Evolutionary conservation across 2,329 filamentous ascomycete genomes (phyloP).

Genomic region (Furcasterigmium sp.): DNA sequence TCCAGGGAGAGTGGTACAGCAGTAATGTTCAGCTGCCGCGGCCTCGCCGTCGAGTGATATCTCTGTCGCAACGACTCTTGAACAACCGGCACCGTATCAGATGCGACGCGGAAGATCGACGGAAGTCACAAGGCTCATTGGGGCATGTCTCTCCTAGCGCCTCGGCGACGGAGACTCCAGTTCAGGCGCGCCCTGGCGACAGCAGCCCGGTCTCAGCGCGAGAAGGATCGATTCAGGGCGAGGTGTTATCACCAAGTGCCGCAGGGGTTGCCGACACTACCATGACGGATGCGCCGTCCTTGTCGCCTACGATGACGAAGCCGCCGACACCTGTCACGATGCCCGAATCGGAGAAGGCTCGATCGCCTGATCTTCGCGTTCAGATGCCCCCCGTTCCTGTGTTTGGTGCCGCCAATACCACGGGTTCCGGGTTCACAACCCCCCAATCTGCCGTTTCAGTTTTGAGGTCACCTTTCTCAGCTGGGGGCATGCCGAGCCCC

Average conservation of each 20-base stretch:
- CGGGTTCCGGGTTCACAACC: constrained; percentile 31
- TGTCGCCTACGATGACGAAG: constrained; percentile 16
- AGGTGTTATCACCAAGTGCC: constrained; percentile 3
- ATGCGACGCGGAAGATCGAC: constrained; percentile 31
- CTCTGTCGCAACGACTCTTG: constrained; percentile 47
- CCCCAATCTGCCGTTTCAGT: constrained; percentile 41
- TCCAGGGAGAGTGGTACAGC: constrained; percentile 49
- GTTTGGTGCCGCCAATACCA: constrained; percentile 35
- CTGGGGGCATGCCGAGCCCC: constrained; percentile 31
- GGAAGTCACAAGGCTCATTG: constrained; percentile 20
- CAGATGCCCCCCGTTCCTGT: constrained; percentile 52
- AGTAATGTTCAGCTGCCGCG: constrained; percentile 26
- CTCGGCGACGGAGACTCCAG: constrained; percentile 35
- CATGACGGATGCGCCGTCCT: constrained; percentile 24
- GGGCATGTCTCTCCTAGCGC: constrained; percentile 23
- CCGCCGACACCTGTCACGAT: background rate
- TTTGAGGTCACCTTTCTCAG: constrained; percentile 45
- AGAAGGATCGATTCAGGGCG: constrained; percentile 11
- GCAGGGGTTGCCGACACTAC: constrained; percentile 15
- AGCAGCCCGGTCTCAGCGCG: constrained; percentile 4
- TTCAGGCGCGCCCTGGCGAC: constrained; percentile 20
- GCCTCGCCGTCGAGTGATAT: constrained; percentile 43
- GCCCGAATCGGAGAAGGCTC: constrained; percentile 6
- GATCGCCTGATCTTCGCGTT: constrained; percentile 41
- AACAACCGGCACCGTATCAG: constrained; percentile 40